Evolutionary conservation across 2,329 filamentous ascomycete species (phyloP).

Genomic region (Fonsecaea monophora): DNA sequence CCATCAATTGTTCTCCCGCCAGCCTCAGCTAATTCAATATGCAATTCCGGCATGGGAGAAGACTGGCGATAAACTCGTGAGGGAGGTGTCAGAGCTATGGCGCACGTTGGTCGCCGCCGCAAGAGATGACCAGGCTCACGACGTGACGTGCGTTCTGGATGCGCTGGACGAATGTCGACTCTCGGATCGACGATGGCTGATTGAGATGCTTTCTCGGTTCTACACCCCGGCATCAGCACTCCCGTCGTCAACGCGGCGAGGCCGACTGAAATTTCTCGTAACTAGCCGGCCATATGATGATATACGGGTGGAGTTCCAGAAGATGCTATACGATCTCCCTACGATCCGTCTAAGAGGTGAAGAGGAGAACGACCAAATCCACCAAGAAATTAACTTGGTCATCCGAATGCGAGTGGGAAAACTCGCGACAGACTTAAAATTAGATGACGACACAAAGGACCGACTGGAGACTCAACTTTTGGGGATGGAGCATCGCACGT

Average conservation of each 20-base stretch:
- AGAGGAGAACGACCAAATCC: conserved; percentile 38
- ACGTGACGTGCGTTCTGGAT: conserved; percentile 32
- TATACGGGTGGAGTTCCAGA: conserved; percentile 38
- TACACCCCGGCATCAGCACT: not conserved
- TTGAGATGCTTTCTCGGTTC: conserved; percentile 22
- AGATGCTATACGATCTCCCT: conserved; percentile 13
- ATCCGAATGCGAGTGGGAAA: conserved; percentile 29
- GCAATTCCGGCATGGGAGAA: conserved; percentile 24
- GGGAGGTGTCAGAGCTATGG: conserved; percentile 24
- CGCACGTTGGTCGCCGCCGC: conserved; percentile 17
- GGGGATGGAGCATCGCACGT: conserved; percentile 42
- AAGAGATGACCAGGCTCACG: conserved; percentile 3
- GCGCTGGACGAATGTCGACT: conserved; percentile 35
- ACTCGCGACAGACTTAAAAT: conserved; percentile 8
- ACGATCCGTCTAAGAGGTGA: conserved; percentile 35
- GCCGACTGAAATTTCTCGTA: conserved; percentile 39
- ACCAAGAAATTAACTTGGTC: conserved; percentile 39
- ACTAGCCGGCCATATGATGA: conserved; percentile 45
- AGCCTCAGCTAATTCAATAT: conserved; percentile 40
- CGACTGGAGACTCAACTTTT: conserved; percentile 33
- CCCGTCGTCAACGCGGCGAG: conserved; percentile 10
- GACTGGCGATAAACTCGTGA: conserved; percentile 18
- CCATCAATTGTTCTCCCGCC: conserved; percentile 47
- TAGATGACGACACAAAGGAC: not conserved
- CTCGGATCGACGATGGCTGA: conserved; percentile 15